Evolutionary conservation across 2,329 filamentous ascomycete genomes (phyloP), one percentile per base, ranked within the genome.

Genomic region (Penicillium sp.): DNA sequence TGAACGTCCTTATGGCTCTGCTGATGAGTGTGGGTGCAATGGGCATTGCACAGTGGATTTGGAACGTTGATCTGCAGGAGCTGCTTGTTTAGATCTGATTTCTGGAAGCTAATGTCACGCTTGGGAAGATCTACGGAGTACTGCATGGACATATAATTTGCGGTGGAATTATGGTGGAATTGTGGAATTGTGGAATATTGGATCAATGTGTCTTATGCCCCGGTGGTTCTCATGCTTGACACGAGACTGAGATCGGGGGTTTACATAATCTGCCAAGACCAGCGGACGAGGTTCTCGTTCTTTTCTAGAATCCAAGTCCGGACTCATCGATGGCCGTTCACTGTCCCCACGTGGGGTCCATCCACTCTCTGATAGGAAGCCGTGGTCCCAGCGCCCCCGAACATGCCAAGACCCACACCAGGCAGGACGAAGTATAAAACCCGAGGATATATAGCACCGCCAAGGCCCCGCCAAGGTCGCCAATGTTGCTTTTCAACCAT

Each of bases 1-100:
- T 99, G 67, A 99, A 99, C 74, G 85, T 97, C 57, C 74, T 93
- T 55, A 98, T 97, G 93, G 93, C 93, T 0, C 82, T 85, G 14
- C 81, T 81, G 4, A 93, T 96, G 85, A 96, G 91, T 71, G 63
- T 92, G 19, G 85, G 88, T 4, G 90, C 88, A 4, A 96, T 98
- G 85, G 79, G 77, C 0, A 75, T 85, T 53, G 70, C 75, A 1
- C 62, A 69, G 42, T 74, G 70, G 61, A 48, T 65, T 27, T 77
- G 74, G 74, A 68, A 61, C 23, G 45, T 74, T 27, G 61, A 67
- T 50, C 31, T 65, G 7, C 55, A 43, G 21, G 61, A 60, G 19
- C 54, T 59, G 26, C 61, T 60, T 57, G 53, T 39, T 11, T 62
- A 60, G 4, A 33, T 6, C 5, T 6, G 26, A 46, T 42, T 42